These are phyloP conservation scores for Pythium rhizo-oryzae DNA, from an alignment of 352 stramenopile genomes.

Conservation along the genomic window DNA sequence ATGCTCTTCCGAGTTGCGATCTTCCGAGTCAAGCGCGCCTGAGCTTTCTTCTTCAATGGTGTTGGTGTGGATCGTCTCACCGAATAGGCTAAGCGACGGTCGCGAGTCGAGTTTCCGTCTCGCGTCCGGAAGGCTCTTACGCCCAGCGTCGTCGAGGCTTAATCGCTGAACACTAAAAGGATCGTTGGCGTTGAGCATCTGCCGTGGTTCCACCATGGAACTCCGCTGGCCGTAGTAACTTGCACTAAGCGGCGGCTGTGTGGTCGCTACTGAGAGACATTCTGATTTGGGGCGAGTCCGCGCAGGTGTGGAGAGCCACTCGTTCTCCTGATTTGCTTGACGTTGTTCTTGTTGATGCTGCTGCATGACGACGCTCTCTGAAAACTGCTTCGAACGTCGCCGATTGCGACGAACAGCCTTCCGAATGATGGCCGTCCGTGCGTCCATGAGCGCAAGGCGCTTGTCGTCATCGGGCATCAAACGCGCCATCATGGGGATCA, in stretches of 20 bases:
- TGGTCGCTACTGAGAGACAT: constrained; percentile 6
- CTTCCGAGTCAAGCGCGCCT: constrained; percentile 52
- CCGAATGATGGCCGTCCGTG: constrained; percentile 63
- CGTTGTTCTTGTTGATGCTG: constrained; percentile 42
- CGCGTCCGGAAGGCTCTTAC: constrained; percentile 40
- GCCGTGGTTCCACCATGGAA: constrained; percentile 25
- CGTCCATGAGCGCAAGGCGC: constrained; percentile 60
- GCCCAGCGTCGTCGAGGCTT: constrained; percentile 3
- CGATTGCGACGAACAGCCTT: constrained; percentile 61
- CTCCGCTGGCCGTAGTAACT: constrained; percentile 22
- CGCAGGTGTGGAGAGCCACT: constrained; percentile 14
- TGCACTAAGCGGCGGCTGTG: constrained; percentile 7
- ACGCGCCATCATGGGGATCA: constrained; percentile 74
- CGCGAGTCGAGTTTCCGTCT: constrained; percentile 68
- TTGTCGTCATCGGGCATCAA: constrained; percentile 72
- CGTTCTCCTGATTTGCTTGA: constrained; percentile 18
- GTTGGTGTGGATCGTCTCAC: constrained; percentile 48
- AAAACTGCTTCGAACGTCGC: constrained; percentile 81
- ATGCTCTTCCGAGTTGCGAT: constrained; percentile 21
- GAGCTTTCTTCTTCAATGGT: constrained; percentile 70
- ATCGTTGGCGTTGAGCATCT: not conserved
- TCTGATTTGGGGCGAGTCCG: constrained; percentile 31
- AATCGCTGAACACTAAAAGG: constrained; percentile 2
- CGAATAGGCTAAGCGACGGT: constrained; percentile 65
- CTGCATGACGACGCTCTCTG: constrained; percentile 69